Evolutionary conservation across 1,139 yeast genomes (phyloP), one percentile per base, ranked within the genome.

Genomic region (Sugiyamaella paludigena): DNA sequence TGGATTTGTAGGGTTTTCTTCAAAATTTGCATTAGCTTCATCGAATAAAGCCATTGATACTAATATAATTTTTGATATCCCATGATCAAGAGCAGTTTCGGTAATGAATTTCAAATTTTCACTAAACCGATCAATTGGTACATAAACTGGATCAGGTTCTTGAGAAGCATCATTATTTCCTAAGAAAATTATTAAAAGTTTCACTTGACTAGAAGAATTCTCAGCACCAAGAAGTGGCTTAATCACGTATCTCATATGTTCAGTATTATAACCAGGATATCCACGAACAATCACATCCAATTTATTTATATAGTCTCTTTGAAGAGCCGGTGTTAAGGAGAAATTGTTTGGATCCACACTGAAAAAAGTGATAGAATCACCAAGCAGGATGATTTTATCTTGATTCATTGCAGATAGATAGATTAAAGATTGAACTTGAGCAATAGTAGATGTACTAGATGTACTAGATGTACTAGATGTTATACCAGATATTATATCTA

Each of bases 341-440:
- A 78, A 8, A 75, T 60, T 72, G 19, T 40, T 59, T 50, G 59
- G 69, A 58, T 81, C 76, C n/a, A n/a, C n/a, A n/a, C n/a, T n/a
- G n/a, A n/a, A n/a, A n/a, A n/a, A n/a, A 6, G 85, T 80, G 50
- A 81, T 76, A 4, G 86, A 80, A 62, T 81, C 87, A 1, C 86
- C 86, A 62, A 81, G 78, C 52, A 81, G n/a, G n/a, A n/a, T n/a
- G n/a, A n/a, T n/a, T n/a, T n/a, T n/a, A n/a, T n/a, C n/a, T n/a
- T n/a, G n/a, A n/a, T n/a, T n/a, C n/a, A n/a, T n/a, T n/a, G n/a
- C n/a, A n/a, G n/a, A n/a, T n/a, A n/a, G n/a, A n/a, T n/a, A n/a
- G n/a, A n/a, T n/a, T n/a, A n/a, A n/a, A n/a, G n/a, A n/a, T n/a
- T n/a, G n/a, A n/a, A n/a, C n/a, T n/a, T n/a, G n/a, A n/a, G n/a